Evolutionary conservation across 495 filamentous ascomycete genomes (phyloP).

Genomic region (Xylaria bambusicola): DNA sequence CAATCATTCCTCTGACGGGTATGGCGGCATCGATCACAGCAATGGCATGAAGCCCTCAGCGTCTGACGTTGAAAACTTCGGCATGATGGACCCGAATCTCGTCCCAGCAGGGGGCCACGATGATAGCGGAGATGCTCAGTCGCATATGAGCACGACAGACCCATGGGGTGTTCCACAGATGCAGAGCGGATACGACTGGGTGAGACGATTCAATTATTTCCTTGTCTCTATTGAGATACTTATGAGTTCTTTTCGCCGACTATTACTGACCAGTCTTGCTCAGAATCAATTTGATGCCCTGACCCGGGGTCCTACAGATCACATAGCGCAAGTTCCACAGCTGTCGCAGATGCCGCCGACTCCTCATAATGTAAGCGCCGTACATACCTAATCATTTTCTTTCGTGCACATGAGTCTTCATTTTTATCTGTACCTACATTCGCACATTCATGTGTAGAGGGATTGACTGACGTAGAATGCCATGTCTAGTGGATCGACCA

Average conservation of each 20-base stretch:
- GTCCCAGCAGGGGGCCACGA: constrained; percentile 1
- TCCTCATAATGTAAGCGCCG: constrained; percentile 15
- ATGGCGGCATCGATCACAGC: constrained; percentile 8
- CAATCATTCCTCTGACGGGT: constrained; percentile 12
- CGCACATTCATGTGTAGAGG: no score
- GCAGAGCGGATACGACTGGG: constrained; percentile 32
- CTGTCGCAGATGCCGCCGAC: constrained; percentile 16
- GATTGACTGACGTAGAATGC: neutral
- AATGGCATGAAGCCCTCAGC: constrained; percentile 7
- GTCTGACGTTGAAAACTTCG: constrained; percentile 20
- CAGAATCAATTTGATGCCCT: constrained; percentile 33
- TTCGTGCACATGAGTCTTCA: neutral
- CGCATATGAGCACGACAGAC: constrained; percentile 9
- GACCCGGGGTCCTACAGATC: constrained; percentile 19
- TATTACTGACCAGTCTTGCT: constrained; percentile 18
- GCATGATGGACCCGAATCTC: constrained; percentile 3
- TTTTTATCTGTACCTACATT: neutral
- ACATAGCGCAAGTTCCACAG: constrained; percentile 12
- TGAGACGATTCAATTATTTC: constrained; percentile 27
- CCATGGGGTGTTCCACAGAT: constrained; percentile 24
- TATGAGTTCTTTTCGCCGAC: neutral
- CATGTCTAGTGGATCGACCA: constrained; percentile 18
- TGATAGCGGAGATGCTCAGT: neutral
- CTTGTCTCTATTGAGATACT: no score
- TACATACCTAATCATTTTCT: no score